Conservation (phyloP, 306 rosid genomes). For the Cucumis hystrix region DNA sequence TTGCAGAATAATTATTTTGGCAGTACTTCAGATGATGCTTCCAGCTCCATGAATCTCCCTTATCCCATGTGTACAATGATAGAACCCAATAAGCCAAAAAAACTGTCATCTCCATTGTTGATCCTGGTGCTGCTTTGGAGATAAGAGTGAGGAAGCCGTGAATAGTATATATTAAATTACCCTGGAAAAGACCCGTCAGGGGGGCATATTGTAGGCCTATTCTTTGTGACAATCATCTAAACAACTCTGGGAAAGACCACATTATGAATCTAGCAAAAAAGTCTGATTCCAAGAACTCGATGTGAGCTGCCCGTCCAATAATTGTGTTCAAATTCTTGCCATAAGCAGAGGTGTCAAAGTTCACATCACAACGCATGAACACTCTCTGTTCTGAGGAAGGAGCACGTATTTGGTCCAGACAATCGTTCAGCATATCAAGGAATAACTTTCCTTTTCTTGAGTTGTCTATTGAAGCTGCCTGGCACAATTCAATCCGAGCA, state of each 20-base stretch:
- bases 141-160: not conserved
- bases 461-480: conserved; percentile 61
- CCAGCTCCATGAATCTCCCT: not conserved
- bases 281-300: conserved; percentile 84
- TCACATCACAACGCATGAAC: conserved; percentile 83
- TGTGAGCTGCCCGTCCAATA: conserved; percentile 87
- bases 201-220: not conserved
- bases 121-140: not conserved
- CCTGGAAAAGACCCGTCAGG: not conserved
- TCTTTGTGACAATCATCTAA: conserved; percentile 23
- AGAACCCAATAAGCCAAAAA: not conserved
- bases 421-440: conserved; percentile 65
- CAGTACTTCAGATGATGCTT: not conserved
- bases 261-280: conserved; percentile 60
- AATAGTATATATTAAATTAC: not conserved
- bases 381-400: conserved; percentile 43
- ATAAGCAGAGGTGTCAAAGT: conserved; percentile 59
- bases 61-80: not conserved
- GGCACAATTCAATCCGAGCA: conserved; percentile 85
- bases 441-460: conserved; percentile 62
- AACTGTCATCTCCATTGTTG: not conserved
- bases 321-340: conserved; percentile 83
- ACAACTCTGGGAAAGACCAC: conserved; percentile 88
- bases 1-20: not conserved
- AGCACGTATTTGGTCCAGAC: conserved; percentile 76